Percentiles rank a stretch among this genome's conserved stretches.
These are phyloP conservation scores for Hygrophila difformis DNA, from an alignment of 257 asterid genomes.

Conservation along the genomic window DNA sequence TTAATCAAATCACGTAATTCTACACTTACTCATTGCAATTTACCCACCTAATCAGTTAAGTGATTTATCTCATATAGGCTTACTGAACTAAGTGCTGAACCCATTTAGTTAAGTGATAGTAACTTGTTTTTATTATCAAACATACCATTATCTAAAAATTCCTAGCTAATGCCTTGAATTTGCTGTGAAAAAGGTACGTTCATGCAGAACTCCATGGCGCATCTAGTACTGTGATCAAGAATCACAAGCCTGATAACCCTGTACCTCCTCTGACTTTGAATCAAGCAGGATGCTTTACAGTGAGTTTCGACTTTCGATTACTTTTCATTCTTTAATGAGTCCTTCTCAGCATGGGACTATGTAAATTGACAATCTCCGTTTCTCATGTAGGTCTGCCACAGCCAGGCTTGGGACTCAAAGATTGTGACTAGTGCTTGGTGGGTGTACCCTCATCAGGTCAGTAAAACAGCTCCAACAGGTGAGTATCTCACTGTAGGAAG, in stretches of 20 bases:
- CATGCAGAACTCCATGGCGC: slow-evolving; percentile 99
- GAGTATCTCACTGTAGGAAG: slow-evolving; percentile 98
- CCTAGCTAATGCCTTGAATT: background rate
- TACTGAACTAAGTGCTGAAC: too few relatives aligned
- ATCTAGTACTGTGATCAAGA: slow-evolving; percentile 94
- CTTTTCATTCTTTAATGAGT: slow-evolving; percentile 2
- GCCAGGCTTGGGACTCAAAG: slow-evolving; percentile 99
- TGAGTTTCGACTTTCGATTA: slow-evolving; percentile 24
- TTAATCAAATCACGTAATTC: too few relatives aligned
- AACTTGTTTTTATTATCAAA: too few relatives aligned
- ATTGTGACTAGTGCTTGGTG: slow-evolving; percentile 99
- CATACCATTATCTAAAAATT: too few relatives aligned
- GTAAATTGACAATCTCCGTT: slow-evolving; percentile 10
- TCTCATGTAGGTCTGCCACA: slow-evolving; percentile 76
- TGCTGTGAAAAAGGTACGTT: slow-evolving; percentile 53
- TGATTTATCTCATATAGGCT: too few relatives aligned
- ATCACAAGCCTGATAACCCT: slow-evolving; percentile 79
- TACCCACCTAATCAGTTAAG: too few relatives aligned
- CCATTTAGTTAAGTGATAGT: too few relatives aligned
- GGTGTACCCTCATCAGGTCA: slow-evolving; percentile 97
- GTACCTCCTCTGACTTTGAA: slow-evolving; percentile 96
- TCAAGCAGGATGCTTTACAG: slow-evolving; percentile 97
- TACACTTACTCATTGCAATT: too few relatives aligned
- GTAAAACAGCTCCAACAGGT: slow-evolving; percentile 98
- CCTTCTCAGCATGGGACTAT: background rate